Base-by-base conservation (phyloP, 2,329 filamentous ascomycete species). In the Calonectria pseudoreteaudii region DNA sequence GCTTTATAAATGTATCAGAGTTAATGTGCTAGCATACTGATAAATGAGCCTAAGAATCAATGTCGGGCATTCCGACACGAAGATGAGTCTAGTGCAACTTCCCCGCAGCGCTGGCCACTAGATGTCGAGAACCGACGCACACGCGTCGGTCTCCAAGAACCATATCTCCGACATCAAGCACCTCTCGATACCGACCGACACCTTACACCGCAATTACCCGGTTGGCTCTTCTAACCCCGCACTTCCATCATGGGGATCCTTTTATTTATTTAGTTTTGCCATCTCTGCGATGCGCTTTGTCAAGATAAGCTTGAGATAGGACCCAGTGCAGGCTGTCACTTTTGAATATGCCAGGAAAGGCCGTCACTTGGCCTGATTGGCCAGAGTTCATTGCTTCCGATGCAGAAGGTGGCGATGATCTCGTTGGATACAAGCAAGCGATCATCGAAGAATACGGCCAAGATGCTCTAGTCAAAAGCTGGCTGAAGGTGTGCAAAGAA, bases 351-450 rank as follows among this genome's bases (percentile, higher is more conserved):
- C 11, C 68, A n/a, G 44, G 44, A 30, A 50, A 64, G 36, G 28
- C 38, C 30, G n/a, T 41, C n/a, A 30, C 28, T 6, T 64, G 44
- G 67, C 41, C 67, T 16, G 67, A 70, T 53, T 70, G 56, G 56
- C 56, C 44, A 7, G 67, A 64, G 31, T 64, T 44, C 31, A 13
- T 26, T 41, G 3, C 36, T 14, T 62, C 44, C 11, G 23, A 38
- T 18, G 56, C 68, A 11, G 68, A 70, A 18, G 20, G 10, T 16
- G 38, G 53, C 3, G 41, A 47, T 7, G 60, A 58, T 49, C 50
- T 71, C 13, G 26, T 66, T n/a, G 60, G 26, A 31, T 47, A 47
- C 60, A 71, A 71, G 50, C 49, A 60, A 30, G 13, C 38, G 13
- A 49, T 71, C 20, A 23, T 71, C 9, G 38, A 44, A 18, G 20